Percentiles rank a stretch among this genome's conserved stretches.
Conservation (phyloP, 768 basidiomycete genomes). For the Trametes gibbosa region DNA sequence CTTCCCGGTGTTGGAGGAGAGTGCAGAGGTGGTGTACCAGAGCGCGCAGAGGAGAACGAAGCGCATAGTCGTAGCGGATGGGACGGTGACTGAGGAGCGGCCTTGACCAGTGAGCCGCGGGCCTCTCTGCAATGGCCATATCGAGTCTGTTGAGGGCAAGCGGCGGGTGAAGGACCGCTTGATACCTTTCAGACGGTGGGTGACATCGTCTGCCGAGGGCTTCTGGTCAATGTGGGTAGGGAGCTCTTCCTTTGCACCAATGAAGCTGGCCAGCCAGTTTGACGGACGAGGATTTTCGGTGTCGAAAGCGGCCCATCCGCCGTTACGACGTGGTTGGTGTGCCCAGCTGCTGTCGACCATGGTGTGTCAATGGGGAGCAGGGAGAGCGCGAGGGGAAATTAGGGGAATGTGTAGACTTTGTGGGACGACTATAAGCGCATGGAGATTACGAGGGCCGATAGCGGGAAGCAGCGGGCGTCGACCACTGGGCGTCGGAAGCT, state of each 20-base stretch:
- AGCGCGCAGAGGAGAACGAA: constrained; percentile 83
- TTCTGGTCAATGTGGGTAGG: constrained; percentile 17
- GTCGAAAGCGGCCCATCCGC: constrained; percentile 12
- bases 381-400: not conserved
- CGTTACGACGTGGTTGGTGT: constrained; percentile 9
- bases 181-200: constrained; percentile 15
- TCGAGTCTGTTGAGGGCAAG: constrained; percentile 10
- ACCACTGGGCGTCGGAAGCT: constrained; percentile 9
- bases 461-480: not conserved
- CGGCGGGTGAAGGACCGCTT: constrained; percentile 18
- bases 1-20: constrained; percentile 97
- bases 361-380: not conserved
- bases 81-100: constrained; percentile 6
- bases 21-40: constrained; percentile 92
- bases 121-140: constrained; percentile 9
- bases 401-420: not conserved
- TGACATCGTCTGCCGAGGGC: constrained; percentile 15
- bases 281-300: constrained; percentile 12
- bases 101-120: constrained; percentile 7
- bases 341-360: constrained; percentile 18
- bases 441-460: constrained; percentile 15
- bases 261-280: constrained; percentile 24
- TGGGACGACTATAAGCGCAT: constrained; percentile 15
- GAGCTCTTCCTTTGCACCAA: constrained; percentile 11
- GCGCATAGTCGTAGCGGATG: constrained; percentile 35